Conservation (phyloP, 495 filamentous ascomycete species). For the Umbilicaria muhlenbergii region DNA sequence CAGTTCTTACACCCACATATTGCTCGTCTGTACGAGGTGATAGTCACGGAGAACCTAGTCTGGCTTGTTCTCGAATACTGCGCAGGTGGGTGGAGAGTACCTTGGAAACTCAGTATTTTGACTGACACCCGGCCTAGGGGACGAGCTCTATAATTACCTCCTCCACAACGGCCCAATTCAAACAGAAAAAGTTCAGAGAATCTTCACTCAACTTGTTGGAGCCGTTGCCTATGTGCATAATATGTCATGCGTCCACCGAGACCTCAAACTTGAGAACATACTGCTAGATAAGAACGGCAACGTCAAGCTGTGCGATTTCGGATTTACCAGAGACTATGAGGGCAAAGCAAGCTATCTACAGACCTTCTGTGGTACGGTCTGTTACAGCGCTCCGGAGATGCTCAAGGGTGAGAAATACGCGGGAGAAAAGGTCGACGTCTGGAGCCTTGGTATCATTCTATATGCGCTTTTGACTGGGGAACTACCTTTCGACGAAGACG, state of each 20-base stretch:
- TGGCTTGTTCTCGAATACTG: conserved; percentile 97
- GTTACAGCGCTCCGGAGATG: conserved; percentile 97
- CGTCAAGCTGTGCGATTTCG: conserved; percentile 97
- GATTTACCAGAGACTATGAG: conserved; percentile 94
- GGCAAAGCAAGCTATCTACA: conserved; percentile 89
- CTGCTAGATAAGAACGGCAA: conserved; percentile 93
- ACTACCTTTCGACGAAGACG: conserved; percentile 90
- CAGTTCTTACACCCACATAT: conserved; percentile 98
- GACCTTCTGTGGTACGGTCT: conserved; percentile 95
- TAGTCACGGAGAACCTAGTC: conserved; percentile 85
- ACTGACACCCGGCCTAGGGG: conserved; percentile 39
- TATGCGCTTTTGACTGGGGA: conserved; percentile 87
- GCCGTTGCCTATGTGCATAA: conserved; percentile 92
- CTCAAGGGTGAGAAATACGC: conserved; percentile 96
- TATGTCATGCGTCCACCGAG: conserved; percentile 90
- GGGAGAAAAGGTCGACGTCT: conserved; percentile 93
- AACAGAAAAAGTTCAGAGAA: conserved; percentile 80
- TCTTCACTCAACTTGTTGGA: conserved; percentile 90
- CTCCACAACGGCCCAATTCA: conserved; percentile 71
- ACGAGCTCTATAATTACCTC: conserved; percentile 94
- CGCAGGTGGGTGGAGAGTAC: conserved; percentile 45
- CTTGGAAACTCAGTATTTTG: neutral
- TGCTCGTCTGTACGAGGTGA: conserved; percentile 89
- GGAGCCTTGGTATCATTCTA: conserved; percentile 93
- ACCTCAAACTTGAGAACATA: conserved; percentile 95